Evolutionary conservation across 805 yeast species (phyloP), one percentile per base, ranked within the genome.

Genomic region (Wickerhamomyces hampshirensis): DNA sequence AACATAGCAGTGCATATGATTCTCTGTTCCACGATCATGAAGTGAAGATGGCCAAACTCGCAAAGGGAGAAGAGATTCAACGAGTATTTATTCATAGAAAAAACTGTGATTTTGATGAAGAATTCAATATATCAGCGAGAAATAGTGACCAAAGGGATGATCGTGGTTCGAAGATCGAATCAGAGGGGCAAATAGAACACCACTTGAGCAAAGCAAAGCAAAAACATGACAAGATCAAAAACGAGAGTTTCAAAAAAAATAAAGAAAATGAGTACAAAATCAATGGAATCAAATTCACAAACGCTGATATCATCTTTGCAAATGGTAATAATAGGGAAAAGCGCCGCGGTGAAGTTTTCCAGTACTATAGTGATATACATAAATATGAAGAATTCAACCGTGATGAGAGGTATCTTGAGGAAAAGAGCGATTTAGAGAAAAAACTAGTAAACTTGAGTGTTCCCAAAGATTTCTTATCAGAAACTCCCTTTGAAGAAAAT

Each of bases 321-420:
- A 53, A 53, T 36, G 56, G 58, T 6, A 53, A 53, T 34, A 53
- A 50, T 30, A 43, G 56, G 26, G 58, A 51, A 23, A 51, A 46
- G 30, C 46, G 56, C 28, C 42, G 58, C n/a, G 32, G n/a, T 13
- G 56, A 51, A 33, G 32, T 46, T 15, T 53, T 51, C 40, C 53
- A 50, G 28, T 38, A 43, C 24, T 50, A 46, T 27, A 37, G 48
- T 24, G 41, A 37, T 26, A 18, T 44, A 4, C 23, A 47, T 23
- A 44, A 42, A 32, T 49, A 30, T 26, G 40, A 51, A 27, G 55
- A 51, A 23, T 5, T 11, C 2, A 29, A 43, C 16, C 23, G 55
- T 13, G 34, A 31, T 1, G 7, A 28, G 12, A 17, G 47, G 4
- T 51, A 32, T 12, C 4, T 23, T 4, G 10, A 34, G 15, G 40